A percentile compares a stretch with the other conserved stretches of the same genome.
Conservation (phyloP, 345 rosid genomes). For the Eucalyptus urophylla region DNA sequence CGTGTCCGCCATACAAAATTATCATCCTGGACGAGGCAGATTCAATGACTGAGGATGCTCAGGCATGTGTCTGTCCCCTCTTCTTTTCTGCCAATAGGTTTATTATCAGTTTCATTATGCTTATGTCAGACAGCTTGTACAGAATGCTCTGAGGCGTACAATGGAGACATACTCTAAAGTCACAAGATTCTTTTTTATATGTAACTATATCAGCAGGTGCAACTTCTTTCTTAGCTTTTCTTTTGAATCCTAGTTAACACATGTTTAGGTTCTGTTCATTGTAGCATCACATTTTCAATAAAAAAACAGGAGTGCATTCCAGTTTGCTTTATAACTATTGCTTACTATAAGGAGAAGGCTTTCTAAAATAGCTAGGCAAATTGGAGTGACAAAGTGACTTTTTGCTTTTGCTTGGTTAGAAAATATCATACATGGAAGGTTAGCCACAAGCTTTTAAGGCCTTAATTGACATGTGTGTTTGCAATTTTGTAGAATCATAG, state of each 20-base stretch:
- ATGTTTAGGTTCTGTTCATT: neutral
- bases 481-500: slow-evolving; percentile 58
- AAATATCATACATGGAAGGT: neutral
- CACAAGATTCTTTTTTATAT: slow-evolving; percentile 89
- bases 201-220: slow-evolving; percentile 97
- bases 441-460: neutral
- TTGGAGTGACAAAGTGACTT: neutral
- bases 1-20: slow-evolving; percentile 87
- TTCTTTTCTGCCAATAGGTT: neutral
- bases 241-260: neutral
- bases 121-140: neutral
- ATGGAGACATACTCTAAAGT: slow-evolving; percentile 97
- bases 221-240: neutral
- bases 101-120: neutral
- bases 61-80: slow-evolving; percentile 23
- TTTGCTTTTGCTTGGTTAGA: neutral
- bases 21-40: slow-evolving; percentile 94
- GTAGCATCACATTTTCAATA: neutral
- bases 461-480: neutral
- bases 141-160: slow-evolving; percentile 93
- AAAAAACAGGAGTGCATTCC: neutral
- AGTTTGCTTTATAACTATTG: neutral
- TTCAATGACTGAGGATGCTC: slow-evolving; percentile 99
- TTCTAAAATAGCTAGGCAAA: neutral
- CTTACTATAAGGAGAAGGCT: neutral